phyloP scores from a whole-genome alignment of 495 filamentous ascomycete species.

The Penicillium odoratum region DNA sequence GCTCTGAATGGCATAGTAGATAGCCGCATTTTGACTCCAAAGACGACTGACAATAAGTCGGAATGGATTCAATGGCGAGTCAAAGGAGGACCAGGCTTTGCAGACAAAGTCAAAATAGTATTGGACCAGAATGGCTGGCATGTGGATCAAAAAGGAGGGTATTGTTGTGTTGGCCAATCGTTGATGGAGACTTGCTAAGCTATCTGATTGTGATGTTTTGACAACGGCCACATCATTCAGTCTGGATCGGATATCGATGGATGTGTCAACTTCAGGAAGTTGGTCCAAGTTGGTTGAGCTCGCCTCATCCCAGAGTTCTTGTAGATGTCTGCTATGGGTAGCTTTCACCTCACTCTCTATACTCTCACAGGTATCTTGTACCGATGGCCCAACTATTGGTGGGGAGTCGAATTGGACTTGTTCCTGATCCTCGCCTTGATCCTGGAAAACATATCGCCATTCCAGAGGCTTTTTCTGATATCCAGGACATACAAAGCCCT shows the following conservation, averaged over 20 bases:
- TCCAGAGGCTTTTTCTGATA: constrained; percentile 26
- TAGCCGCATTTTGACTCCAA: constrained; percentile 28
- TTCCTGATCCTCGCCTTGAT: constrained; percentile 1
- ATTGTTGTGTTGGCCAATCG: constrained; percentile 22
- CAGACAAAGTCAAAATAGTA: constrained; percentile 31
- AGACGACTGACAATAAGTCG: constrained; percentile 25
- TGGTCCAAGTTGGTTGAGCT: constrained; percentile 20
- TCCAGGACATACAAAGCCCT: constrained; percentile 23
- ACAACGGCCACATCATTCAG: constrained; percentile 3
- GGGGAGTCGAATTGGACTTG: neutral
- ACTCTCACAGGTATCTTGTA: neutral
- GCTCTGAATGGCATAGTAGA: constrained; percentile 30
- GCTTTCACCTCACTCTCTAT: constrained; percentile 2
- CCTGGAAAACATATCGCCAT: constrained; percentile 29
- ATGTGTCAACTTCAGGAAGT: constrained; percentile 14
- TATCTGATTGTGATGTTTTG: constrained; percentile 13
- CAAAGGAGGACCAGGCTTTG: constrained; percentile 31
- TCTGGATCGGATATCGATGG: constrained; percentile 7
- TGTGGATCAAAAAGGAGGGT: constrained; percentile 27
- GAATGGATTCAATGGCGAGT: constrained; percentile 29
- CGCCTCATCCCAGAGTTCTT: constrained; percentile 16
- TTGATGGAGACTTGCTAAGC: constrained; percentile 21
- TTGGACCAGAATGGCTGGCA: constrained; percentile 28
- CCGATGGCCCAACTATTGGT: neutral
- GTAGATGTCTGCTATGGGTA: constrained; percentile 7